These are phyloP conservation scores for Phaeomoniella chlamydospora DNA, from an alignment of 2,329 filamentous ascomycete species.

Conservation along the genomic window DNA sequence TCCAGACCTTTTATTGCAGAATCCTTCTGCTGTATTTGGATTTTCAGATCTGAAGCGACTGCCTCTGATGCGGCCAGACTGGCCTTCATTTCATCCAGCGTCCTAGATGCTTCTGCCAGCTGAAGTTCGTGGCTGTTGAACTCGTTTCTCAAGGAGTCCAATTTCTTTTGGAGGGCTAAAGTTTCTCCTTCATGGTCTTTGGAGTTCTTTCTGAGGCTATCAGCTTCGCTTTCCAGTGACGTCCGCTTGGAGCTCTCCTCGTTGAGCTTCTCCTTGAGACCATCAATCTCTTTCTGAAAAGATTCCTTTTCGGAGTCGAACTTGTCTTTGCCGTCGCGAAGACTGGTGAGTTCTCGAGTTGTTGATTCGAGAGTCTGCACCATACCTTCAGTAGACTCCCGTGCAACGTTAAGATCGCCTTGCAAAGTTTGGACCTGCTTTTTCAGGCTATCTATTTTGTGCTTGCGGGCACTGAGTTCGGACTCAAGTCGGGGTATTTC, in stretches of 20 bases:
- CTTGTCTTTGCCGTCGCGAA: conserved; percentile 37
- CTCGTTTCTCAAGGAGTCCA: conserved; percentile 22
- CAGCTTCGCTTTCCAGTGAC: conserved; percentile 15
- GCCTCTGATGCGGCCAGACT: conserved; percentile 10
- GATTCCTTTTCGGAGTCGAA: conserved; percentile 27
- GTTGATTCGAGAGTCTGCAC: conserved; percentile 52
- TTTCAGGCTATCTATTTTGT: conserved; percentile 57
- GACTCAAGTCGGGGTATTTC: conserved; percentile 71
- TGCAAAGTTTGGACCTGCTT: conserved; percentile 54
- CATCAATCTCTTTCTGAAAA: conserved; percentile 25
- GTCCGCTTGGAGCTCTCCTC: conserved; percentile 14
- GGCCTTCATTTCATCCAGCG: conserved; percentile 3
- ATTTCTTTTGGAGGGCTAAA: conserved; percentile 19
- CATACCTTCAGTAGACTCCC: conserved; percentile 56
- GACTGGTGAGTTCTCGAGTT: conserved; percentile 45
- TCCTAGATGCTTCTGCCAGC: conserved; percentile 10
- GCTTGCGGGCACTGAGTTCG: conserved; percentile 54
- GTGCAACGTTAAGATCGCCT: conserved; percentile 54
- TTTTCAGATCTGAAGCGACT: conserved; percentile 11
- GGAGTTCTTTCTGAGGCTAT: conserved; percentile 17
- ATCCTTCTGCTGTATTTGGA: conserved; percentile 19
- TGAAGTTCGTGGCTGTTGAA: conserved; percentile 16
- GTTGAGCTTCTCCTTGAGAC: conserved; percentile 15
- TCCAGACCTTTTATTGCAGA: conserved; percentile 12
- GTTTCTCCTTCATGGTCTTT: conserved; percentile 26